A percentile compares a stretch with the other conserved stretches of the same genome.
Evolutionary conservation across 2,329 filamentous ascomycete species (phyloP).

Genomic region (Hortaea sp.): DNA sequence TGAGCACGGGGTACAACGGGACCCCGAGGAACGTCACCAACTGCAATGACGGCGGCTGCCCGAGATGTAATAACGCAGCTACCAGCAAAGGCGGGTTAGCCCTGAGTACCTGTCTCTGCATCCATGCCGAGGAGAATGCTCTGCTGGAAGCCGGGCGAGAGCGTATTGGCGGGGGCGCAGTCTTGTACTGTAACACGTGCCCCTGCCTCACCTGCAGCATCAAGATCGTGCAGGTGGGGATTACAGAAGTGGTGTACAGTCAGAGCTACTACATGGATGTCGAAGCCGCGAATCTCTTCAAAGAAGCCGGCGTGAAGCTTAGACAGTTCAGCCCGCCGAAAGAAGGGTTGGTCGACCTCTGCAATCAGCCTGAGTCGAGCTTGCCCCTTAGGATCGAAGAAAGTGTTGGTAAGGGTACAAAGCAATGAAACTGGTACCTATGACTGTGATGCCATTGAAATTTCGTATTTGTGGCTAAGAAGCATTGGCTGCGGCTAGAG

Average conservation of each 20-base stretch:
- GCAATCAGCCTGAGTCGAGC: background rate
- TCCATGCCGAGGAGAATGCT: slow-evolving; percentile 98
- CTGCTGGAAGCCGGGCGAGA: slow-evolving; percentile 88
- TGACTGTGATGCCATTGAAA: background rate
- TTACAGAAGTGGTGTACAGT: slow-evolving; percentile 89
- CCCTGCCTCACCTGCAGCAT: slow-evolving; percentile 96
- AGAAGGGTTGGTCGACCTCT: slow-evolving; percentile 25
- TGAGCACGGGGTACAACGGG: slow-evolving; percentile 94
- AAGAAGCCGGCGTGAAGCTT: slow-evolving; percentile 71
- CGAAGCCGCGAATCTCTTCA: slow-evolving; percentile 66
- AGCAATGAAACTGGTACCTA: background rate
- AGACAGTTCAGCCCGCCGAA: slow-evolving; percentile 68
- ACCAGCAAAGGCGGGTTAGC: slow-evolving; percentile 52
- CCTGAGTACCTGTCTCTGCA: slow-evolving; percentile 79
- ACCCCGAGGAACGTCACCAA: slow-evolving; percentile 84
- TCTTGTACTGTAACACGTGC: slow-evolving; percentile 59
- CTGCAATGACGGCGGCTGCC: slow-evolving; percentile 85
- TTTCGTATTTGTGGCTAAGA: background rate
- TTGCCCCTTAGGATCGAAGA: background rate
- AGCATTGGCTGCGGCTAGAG: slow-evolving; percentile 4
- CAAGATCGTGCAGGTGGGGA: slow-evolving; percentile 95
- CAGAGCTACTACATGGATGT: slow-evolving; percentile 91
- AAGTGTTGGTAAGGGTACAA: no score
- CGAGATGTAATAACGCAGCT: slow-evolving; percentile 61
- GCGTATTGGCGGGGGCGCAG: slow-evolving; percentile 69